These are phyloP conservation scores for Meyerozyma athensensis DNA, from an alignment of 1,139 yeast genomes.

Conservation along the genomic window DNA sequence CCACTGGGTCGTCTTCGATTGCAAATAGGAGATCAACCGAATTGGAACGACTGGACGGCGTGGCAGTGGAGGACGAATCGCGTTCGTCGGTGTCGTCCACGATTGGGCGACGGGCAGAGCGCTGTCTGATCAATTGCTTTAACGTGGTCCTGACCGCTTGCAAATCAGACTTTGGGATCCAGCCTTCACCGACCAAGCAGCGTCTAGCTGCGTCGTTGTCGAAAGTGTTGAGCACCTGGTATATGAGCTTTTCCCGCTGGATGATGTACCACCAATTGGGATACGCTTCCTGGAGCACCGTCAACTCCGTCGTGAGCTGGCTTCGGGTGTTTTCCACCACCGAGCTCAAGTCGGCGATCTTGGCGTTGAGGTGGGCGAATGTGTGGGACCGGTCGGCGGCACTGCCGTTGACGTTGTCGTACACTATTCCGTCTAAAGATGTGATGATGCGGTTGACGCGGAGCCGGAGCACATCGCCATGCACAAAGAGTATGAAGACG, in stretches of 20 bases:
- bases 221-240: constrained; percentile 71
- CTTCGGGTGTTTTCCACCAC: constrained; percentile 69
- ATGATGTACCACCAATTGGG: constrained; percentile 40
- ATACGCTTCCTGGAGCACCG: constrained; percentile 55
- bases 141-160: constrained; percentile 8
- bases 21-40: constrained; percentile 41
- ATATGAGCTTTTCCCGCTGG: constrained; percentile 69
- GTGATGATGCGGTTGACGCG: constrained; percentile 75
- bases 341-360: constrained; percentile 38
- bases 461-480: constrained; percentile 67
- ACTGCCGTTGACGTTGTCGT: constrained; percentile 58
- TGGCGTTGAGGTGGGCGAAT: constrained; percentile 55
- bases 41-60: constrained; percentile 8
- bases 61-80: constrained; percentile 9
- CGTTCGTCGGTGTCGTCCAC: constrained; percentile 8
- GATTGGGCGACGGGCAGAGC: constrained; percentile 6
- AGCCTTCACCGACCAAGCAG: constrained; percentile 94
- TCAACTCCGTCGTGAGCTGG: constrained; percentile 69
- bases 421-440: constrained; percentile 77
- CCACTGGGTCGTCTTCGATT: constrained; percentile 37
- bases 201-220: constrained; percentile 82
- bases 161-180: constrained; percentile 60
- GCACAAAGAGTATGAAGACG: constrained; percentile 82
- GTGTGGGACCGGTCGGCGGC: constrained; percentile 46
- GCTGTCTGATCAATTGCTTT: neutral